phyloP scores from a whole-genome alignment of 371 early-diverging fungal genomes.

The Syncephalastrum racemosum region DNA sequence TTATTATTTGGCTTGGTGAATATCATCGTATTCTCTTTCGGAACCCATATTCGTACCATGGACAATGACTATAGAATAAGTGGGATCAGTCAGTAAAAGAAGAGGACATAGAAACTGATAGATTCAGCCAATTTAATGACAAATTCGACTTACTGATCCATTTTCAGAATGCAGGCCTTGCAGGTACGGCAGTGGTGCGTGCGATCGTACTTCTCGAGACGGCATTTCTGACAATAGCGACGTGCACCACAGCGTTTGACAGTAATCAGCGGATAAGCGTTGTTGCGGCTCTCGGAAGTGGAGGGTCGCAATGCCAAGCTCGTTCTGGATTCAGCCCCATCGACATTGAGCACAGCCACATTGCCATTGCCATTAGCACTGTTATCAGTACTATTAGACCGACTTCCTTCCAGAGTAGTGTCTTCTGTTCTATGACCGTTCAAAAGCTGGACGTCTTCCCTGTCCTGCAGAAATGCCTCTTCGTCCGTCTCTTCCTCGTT shows the following conservation, averaged over 20 bases:
- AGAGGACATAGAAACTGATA: neutral
- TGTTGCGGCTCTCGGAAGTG: constrained; percentile 10
- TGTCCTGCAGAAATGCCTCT: constrained; percentile 2
- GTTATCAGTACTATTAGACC: neutral
- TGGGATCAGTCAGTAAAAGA: neutral
- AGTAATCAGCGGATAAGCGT: constrained; percentile 28
- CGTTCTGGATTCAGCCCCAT: constrained; percentile 17
- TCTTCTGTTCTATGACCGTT: constrained; percentile 5
- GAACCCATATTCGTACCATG: constrained; percentile 31
- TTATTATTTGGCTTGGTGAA: neutral
- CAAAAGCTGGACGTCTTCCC: constrained; percentile 14
- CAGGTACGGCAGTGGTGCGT: constrained; percentile 70
- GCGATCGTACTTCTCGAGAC: constrained; percentile 61
- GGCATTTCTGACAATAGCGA: constrained; percentile 66
- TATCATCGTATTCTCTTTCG: neutral
- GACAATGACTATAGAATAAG: constrained; percentile 52
- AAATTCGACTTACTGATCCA: constrained; percentile 65
- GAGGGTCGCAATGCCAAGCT: constrained; percentile 15
- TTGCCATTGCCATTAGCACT: neutral
- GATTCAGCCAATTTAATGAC: no score
- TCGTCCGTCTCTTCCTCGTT: constrained; percentile 4
- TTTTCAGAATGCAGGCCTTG: constrained; percentile 60
- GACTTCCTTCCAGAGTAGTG: constrained; percentile 7
- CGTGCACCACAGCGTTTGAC: constrained; percentile 57
- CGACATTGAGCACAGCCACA: constrained; percentile 23